These are phyloP conservation scores for Kazachstania psychrophila DNA, from an alignment of 805 yeast genomes.

Conservation along the genomic window DNA sequence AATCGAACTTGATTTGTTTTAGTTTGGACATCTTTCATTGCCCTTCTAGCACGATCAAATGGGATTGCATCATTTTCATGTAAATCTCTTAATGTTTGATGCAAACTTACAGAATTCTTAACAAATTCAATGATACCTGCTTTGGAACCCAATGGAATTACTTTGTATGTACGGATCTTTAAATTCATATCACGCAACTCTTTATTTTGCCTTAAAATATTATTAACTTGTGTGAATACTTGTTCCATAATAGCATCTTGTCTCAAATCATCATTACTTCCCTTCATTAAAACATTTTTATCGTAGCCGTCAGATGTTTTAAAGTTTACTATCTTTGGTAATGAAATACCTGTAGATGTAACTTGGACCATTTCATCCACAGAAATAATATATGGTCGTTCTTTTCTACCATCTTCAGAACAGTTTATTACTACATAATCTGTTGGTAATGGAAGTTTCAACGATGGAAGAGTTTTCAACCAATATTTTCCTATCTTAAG, in stretches of 20 bases:
- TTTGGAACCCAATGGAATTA: constrained; percentile 78
- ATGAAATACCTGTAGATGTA: constrained; percentile 79
- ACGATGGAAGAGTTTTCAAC: constrained; percentile 39
- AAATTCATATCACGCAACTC: constrained; percentile 50
- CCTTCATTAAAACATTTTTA: constrained; percentile 62
- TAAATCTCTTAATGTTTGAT: constrained; percentile 55
- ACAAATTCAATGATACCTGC: constrained; percentile 91
- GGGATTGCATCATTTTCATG: constrained; percentile 48
- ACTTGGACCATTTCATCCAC: constrained; percentile 42
- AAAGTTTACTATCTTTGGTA: constrained; percentile 69
- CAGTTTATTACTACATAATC: constrained; percentile 34
- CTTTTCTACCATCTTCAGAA: constrained; percentile 36
- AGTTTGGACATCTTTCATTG: constrained; percentile 52
- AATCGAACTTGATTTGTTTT: constrained; percentile 37
- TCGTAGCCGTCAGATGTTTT: constrained; percentile 46
- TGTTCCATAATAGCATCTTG: constrained; percentile 98
- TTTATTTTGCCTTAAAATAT: constrained; percentile 46
- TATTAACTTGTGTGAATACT: constrained; percentile 80
- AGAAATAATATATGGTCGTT: constrained; percentile 38
- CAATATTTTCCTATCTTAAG: constrained; percentile 47
- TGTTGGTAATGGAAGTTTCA: constrained; percentile 62
- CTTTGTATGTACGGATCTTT: constrained; percentile 73
- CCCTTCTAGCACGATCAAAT: constrained; percentile 49
- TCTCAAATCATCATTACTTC: constrained; percentile 82
- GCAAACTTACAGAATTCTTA: constrained; percentile 58